Percentiles rank a stretch among this genome's conserved stretches.
These are phyloP conservation scores for Ascoidea rubescens DNA, from an alignment of 805 yeast genomes.

Conservation along the genomic window DNA sequence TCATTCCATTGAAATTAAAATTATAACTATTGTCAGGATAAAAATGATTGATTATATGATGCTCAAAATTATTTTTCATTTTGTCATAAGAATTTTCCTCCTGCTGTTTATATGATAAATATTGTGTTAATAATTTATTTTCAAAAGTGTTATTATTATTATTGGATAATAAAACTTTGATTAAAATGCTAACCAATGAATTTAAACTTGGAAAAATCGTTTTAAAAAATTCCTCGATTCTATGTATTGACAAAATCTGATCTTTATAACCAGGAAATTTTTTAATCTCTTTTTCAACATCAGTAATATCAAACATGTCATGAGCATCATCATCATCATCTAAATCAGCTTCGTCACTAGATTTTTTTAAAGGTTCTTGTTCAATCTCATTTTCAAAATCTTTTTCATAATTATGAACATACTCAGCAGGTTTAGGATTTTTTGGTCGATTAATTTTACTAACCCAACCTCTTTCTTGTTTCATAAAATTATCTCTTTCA, in stretches of 20 bases:
- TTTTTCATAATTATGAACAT: conserved; percentile 4
- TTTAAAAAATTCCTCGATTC: conserved; percentile 50
- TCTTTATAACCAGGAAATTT: conserved; percentile 22
- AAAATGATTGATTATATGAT: not conserved
- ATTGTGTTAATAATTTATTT: conserved; percentile 18
- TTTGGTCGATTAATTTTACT: conserved; percentile 9
- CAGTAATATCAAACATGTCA: conserved; percentile 18
- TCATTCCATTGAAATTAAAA: not conserved
- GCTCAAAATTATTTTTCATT: not conserved
- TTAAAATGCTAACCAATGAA: conserved; percentile 47
- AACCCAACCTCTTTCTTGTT: conserved; percentile 56
- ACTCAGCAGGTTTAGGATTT: conserved; percentile 2
- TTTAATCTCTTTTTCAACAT: conserved; percentile 16
- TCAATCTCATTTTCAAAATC: conserved; percentile 12
- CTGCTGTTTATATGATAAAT: conserved; percentile 22
- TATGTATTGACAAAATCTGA: conserved; percentile 28
- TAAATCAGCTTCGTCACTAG: conserved; percentile 16
- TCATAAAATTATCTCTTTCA: conserved; percentile 57
- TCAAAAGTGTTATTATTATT: conserved; percentile 17
- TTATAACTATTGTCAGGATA: not conserved
- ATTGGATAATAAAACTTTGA: conserved; percentile 49
- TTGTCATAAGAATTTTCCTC: not conserved
- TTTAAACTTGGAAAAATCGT: conserved; percentile 39
- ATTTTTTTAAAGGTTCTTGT: conserved; percentile 15
- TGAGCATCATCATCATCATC: conserved; percentile 13